Conservation (phyloP, 2,329 filamentous ascomycete species). For the Colletotrichum tropicale region DNA sequence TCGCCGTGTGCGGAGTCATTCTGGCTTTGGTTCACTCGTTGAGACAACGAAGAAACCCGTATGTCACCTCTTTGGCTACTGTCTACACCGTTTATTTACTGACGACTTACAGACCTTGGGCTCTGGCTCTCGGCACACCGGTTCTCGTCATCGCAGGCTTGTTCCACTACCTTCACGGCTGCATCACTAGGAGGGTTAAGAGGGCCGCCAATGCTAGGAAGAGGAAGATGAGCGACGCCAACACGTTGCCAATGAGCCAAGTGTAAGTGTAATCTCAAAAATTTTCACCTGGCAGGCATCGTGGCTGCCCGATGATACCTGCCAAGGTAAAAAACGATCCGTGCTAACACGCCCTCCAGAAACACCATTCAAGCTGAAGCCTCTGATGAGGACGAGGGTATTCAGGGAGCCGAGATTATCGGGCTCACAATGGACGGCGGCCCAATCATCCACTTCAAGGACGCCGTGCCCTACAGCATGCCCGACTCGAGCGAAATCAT, state of each 20-base stretch:
- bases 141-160: constrained; percentile 63
- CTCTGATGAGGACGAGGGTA: constrained; percentile 32
- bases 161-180: constrained; percentile 51
- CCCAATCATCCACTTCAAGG: constrained; percentile 48
- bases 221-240: constrained; percentile 25
- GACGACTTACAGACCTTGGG: constrained; percentile 51
- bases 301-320: constrained; percentile 11
- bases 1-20: constrained; percentile 62
- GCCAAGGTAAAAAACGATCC: constrained; percentile 15
- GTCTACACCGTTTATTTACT: neutral
- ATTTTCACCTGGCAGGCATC: neutral
- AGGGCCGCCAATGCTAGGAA: constrained; percentile 27
- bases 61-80: constrained; percentile 27
- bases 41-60: constrained; percentile 56
- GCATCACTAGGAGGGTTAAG: constrained; percentile 38
- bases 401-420: constrained; percentile 37
- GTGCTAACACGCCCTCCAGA: constrained; percentile 25
- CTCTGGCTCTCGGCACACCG: constrained; percentile 63
- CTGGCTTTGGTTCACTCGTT: constrained; percentile 56
- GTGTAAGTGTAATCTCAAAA: constrained; percentile 37
- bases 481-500: constrained; percentile 38
- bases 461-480: constrained; percentile 34
- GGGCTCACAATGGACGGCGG: constrained; percentile 50
- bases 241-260: constrained; percentile 43
- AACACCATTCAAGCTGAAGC: constrained; percentile 37